Evolutionary conservation across 352 stramenopile species (phyloP).

Genomic region (Phytophthora vignae): DNA sequence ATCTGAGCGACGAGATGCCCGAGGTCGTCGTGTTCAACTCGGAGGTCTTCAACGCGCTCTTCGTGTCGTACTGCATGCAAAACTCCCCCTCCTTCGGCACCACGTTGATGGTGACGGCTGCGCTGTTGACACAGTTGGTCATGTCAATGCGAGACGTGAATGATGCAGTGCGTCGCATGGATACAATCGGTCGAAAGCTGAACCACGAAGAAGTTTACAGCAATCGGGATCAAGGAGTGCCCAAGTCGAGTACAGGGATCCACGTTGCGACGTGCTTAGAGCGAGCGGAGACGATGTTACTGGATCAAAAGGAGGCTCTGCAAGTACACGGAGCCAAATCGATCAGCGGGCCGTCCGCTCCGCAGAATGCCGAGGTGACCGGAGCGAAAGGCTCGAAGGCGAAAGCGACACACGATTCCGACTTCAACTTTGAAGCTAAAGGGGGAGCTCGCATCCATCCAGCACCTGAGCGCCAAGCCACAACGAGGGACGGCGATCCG

Average conservation of each 20-base stretch:
- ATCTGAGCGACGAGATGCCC: conserved; percentile 32
- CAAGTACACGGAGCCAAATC: not conserved
- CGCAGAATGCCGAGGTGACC: not conserved
- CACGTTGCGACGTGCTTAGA: conserved; percentile 15
- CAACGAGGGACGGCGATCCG: not conserved
- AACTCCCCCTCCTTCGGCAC: conserved; percentile 30
- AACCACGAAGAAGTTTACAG: conserved; percentile 13
- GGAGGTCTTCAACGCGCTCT: conserved; percentile 37
- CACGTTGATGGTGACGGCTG: conserved; percentile 24
- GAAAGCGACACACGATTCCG: not conserved
- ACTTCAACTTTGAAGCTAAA: conserved; percentile 14
- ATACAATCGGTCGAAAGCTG: conserved; percentile 12
- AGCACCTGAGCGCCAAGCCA: not conserved
- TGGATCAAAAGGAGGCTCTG: conserved; percentile 5
- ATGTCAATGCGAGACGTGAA: conserved; percentile 33
- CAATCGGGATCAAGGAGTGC: not conserved
- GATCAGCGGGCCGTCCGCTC: not conserved
- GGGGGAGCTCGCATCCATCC: conserved; percentile 18
- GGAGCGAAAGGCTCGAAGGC: not conserved
- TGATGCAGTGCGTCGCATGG: conserved; percentile 5
- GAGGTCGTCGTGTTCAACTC: conserved; percentile 35
- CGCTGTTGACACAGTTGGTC: conserved; percentile 10
- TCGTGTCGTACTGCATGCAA: conserved; percentile 40
- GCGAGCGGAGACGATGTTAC: conserved; percentile 15
- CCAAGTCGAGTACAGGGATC: conserved; percentile 15